A percentile compares a stretch with the other conserved stretches of the same genome.
phyloP scores from a whole-genome alignment of 305 asterid genomes.

The Fraxinus albicans region DNA sequence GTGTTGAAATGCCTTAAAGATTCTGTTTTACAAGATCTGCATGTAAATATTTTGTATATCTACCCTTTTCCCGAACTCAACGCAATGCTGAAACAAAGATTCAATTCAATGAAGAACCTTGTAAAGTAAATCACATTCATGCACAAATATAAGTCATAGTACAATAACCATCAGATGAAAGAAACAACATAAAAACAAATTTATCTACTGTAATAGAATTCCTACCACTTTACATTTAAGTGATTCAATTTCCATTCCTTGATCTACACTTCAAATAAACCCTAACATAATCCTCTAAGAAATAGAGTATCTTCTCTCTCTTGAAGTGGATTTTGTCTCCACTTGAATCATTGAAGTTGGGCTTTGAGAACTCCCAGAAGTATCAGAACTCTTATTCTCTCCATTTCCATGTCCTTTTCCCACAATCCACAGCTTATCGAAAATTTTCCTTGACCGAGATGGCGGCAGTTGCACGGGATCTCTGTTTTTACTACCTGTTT shows the following conservation, averaged over 20 bases:
- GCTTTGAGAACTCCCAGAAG: conserved; percentile 85
- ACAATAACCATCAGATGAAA: conserved; percentile 11
- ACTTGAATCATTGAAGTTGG: conserved; percentile 60
- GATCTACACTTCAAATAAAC: conserved; percentile 1
- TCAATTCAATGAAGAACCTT: conserved; percentile 15
- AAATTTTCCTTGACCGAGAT: conserved; percentile 78
- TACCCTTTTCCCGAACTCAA: background rate
- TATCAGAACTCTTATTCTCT: conserved; percentile 74
- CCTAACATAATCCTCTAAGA: conserved; percentile 37
- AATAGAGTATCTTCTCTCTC: conserved; percentile 72
- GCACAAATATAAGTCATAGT: conserved; percentile 25
- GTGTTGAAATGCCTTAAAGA: too few relatives aligned
- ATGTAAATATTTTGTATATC: too few relatives aligned
- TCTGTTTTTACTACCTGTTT: conserved; percentile 52
- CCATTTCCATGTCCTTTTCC: conserved; percentile 58
- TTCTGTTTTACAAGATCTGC: too few relatives aligned
- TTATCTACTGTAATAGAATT: conserved; percentile 14
- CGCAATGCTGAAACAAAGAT: background rate
- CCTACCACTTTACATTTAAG: conserved; percentile 45
- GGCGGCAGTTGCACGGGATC: conserved; percentile 69
- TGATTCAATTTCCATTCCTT: background rate
- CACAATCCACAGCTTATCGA: conserved; percentile 65
- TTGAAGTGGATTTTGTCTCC: conserved; percentile 52
- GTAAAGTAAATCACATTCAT: conserved; percentile 19
- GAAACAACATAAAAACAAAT: conserved; percentile 11